Percentiles rank a stretch among this genome's conserved stretches.
Conservation (phyloP, 192 early-diverging fungal genomes). For the Backusella tuberculispora region DNA sequence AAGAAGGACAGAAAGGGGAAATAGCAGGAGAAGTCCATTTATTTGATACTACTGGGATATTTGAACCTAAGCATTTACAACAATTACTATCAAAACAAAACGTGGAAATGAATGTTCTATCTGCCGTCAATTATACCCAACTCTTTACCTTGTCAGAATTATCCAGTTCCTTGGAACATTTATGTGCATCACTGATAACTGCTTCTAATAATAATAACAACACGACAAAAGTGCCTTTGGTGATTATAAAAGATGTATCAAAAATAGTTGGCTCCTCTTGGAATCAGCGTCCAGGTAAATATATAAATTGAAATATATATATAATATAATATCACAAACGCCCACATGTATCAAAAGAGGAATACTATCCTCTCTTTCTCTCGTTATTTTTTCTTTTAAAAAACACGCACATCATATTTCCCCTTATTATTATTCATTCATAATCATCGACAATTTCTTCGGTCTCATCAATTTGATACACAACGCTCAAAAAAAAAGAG, state of each 20-base stretch:
- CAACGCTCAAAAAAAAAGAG: too few relatives aligned
- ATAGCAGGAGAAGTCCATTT: background rate
- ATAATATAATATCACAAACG: background rate
- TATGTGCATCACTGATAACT: background rate
- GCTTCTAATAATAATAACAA: constrained; percentile 5
- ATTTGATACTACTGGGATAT: background rate
- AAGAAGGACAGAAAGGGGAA: background rate
- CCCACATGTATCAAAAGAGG: background rate
- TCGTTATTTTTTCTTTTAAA: background rate
- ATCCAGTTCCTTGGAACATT: background rate
- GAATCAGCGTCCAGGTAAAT: background rate
- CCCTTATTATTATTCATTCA: too few relatives aligned
- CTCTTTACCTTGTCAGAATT: background rate
- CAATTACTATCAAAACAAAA: background rate
- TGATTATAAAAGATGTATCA: constrained; percentile 4
- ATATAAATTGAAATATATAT: background rate
- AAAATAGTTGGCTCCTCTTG: background rate
- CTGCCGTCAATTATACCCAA: background rate
- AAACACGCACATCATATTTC: background rate
- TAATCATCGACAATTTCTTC: too few relatives aligned
- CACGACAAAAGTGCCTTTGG: background rate
- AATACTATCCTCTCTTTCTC: background rate
- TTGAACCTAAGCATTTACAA: background rate
- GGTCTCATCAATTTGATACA: too few relatives aligned
- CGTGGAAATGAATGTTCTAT: background rate